Percentiles rank a stretch among this genome's conserved stretches.
Evolutionary conservation across 2,329 filamentous ascomycete species (phyloP).

Genomic region (Sporothrix inflata): DNA sequence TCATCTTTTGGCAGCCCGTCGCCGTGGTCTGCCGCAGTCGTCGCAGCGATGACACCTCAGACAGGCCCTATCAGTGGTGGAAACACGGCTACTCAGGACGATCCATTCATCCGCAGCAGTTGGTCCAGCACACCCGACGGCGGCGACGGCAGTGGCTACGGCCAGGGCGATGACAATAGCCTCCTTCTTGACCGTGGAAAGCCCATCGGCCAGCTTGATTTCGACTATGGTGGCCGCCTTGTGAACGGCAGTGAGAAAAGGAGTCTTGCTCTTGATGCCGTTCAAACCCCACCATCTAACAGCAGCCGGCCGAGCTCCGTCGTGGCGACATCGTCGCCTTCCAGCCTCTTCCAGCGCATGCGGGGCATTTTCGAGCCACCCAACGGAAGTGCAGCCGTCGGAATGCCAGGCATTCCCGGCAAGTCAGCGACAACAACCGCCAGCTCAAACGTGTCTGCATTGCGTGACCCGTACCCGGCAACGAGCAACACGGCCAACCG

Average conservation of each 20-base stretch:
- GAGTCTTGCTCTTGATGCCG: not conserved
- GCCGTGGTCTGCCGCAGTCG: not conserved
- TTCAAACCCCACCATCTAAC: not conserved
- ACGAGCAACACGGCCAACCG: conserved; percentile 31
- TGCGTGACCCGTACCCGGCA: conserved; percentile 37
- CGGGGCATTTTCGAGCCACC: conserved; percentile 47
- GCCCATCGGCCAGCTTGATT: conserved; percentile 34
- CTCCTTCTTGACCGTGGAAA: conserved; percentile 22
- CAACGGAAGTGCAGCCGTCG: conserved; percentile 17
- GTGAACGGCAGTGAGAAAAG: conserved; percentile 24
- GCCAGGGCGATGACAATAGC: conserved; percentile 34
- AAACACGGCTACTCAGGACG: conserved; percentile 34
- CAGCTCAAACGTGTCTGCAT: conserved; percentile 3
- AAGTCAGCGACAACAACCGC: not conserved
- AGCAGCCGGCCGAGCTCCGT: conserved; percentile 30
- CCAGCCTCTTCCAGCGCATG: conserved; percentile 46
- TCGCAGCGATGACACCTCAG: not conserved
- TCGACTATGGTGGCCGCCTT: conserved; percentile 33
- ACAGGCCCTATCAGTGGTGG: conserved; percentile 28
- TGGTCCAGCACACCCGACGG: conserved; percentile 36
- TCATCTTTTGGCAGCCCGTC: conserved; percentile 37
- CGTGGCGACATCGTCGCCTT: conserved; percentile 33
- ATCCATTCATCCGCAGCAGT: conserved; percentile 42
- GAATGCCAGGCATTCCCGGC: not conserved
- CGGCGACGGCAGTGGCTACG: not conserved